Base-by-base conservation (phyloP, 495 filamentous ascomycete genomes). In the Aspergillus bridgeri region DNA sequence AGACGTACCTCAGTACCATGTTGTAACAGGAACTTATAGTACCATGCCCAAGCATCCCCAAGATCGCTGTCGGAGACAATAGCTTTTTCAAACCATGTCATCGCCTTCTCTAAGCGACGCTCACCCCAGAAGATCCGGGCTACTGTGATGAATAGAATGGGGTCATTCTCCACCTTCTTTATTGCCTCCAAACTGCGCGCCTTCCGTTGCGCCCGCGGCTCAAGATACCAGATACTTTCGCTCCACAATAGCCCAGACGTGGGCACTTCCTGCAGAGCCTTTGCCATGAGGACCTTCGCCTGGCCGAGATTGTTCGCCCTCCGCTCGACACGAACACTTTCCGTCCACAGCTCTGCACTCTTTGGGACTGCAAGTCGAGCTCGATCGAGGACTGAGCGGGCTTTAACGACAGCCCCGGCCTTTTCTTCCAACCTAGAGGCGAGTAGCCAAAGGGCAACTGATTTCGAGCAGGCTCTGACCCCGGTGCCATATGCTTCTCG, bases 41-140 rank as follows among this genome's bases (percentile, higher is more conserved):
- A 98, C 93, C 93, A 98, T 42, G 91, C 94, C 94, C 94, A 98
- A 6, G 87, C 91, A 75, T 98, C 94, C 29, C 95, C 94, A 27
- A 86, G 70, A 69, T 97, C 92, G 23, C 85, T 81, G 64, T 98
- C 90, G 13, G 91, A 78, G 53, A 96, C 73, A 53, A 96, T 86
- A 5, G 94, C 94, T 75, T 96, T 94, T 77, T 96, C 89, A 66
- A 98, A 98, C 94, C 94, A 98, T 54, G 84, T 92, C 74, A 88
- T 84, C 11, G 95, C 92, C 67, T 96, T 92, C 57, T 96, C 92
- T 21, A 98, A 76, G 66, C 86, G 86, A 5, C 94, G 79, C 70
- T 91, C 88, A 6, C 73, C 83, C 87, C 87, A 90, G 69, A 91
- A 91, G 49, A 90, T 88, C 8, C 88, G 78, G 3, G 86, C 88